phyloP scores from a whole-genome alignment of 2,329 filamentous ascomycete species.

The Chaetomiaceae sp. region DNA sequence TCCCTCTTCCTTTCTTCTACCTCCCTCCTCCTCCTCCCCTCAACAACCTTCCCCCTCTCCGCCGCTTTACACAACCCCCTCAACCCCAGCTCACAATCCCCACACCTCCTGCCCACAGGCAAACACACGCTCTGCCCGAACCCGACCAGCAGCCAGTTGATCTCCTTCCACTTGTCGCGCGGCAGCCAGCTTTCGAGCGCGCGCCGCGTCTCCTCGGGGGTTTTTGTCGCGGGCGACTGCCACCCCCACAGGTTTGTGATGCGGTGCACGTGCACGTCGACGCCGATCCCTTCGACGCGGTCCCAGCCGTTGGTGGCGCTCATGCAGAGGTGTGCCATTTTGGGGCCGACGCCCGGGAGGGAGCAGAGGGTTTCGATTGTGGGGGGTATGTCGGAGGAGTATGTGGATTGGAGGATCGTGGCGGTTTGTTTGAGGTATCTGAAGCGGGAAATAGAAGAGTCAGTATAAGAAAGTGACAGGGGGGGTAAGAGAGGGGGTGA shows the following conservation, averaged over 20 bases:
- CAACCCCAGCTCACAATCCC: conserved; percentile 74
- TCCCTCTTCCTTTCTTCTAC: conserved; percentile 24
- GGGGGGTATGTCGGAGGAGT: conserved; percentile 70
- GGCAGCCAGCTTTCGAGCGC: conserved; percentile 79
- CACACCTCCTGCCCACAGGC: conserved; percentile 73
- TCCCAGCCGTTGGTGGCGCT: conserved; percentile 58
- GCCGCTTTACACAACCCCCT: conserved; percentile 70
- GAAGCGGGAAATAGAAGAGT: background rate
- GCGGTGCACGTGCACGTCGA: conserved; percentile 91
- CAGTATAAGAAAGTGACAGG: background rate
- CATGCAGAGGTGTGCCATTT: conserved; percentile 90
- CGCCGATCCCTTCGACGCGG: conserved; percentile 70
- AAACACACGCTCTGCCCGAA: conserved; percentile 82
- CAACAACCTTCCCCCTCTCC: conserved; percentile 55
- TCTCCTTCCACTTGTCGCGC: conserved; percentile 79
- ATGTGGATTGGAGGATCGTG: conserved; percentile 63
- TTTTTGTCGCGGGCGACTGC: conserved; percentile 62
- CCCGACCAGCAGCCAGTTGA: conserved; percentile 83
- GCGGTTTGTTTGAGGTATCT: conserved; percentile 68
- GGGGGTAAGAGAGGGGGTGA: background rate
- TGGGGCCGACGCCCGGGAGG: conserved; percentile 83
- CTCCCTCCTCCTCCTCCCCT: conserved; percentile 48
- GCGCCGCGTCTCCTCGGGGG: conserved; percentile 72
- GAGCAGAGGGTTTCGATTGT: conserved; percentile 68
- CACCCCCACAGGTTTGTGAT: conserved; percentile 94